phyloP scores from a whole-genome alignment of 495 filamentous ascomycete species.

The Entonaema liquescens region DNA sequence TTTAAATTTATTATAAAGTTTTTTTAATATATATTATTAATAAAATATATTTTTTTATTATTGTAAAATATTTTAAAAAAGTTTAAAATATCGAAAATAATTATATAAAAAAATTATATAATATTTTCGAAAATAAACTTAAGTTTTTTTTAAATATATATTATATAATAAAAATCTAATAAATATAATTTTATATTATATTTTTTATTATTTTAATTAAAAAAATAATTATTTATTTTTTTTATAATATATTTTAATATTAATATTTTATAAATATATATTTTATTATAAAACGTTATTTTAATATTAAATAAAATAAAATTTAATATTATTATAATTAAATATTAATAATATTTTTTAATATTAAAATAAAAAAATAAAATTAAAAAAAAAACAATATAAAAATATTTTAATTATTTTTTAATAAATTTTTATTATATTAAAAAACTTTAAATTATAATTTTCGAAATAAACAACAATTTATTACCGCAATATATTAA shows the following conservation, averaged over 20 bases:
- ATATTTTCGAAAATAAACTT: not conserved
- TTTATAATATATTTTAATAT: not conserved
- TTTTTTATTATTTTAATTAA: not conserved
- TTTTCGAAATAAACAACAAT: not conserved
- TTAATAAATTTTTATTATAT: not conserved
- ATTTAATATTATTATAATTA: not conserved
- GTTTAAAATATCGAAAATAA: too few species aligned
- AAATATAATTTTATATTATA: not conserved
- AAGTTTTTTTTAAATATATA: not conserved
- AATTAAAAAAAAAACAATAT: not conserved
- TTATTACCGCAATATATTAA: not conserved
- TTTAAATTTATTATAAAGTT: not conserved
- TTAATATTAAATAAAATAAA: not conserved
- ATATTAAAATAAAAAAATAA: not conserved
- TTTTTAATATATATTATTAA: not conserved
- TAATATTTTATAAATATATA: not conserved
- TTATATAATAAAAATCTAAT: not conserved
- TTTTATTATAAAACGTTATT: not conserved
- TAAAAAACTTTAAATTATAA: not conserved
- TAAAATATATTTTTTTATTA: not conserved
- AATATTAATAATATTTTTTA: not conserved
- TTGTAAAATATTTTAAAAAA: not conserved
- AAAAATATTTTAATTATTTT: not conserved
- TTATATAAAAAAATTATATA: too few species aligned
- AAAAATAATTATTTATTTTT: not conserved